Conservation (phyloP, 805 yeast species). For the Teunomyces panamensis region DNA sequence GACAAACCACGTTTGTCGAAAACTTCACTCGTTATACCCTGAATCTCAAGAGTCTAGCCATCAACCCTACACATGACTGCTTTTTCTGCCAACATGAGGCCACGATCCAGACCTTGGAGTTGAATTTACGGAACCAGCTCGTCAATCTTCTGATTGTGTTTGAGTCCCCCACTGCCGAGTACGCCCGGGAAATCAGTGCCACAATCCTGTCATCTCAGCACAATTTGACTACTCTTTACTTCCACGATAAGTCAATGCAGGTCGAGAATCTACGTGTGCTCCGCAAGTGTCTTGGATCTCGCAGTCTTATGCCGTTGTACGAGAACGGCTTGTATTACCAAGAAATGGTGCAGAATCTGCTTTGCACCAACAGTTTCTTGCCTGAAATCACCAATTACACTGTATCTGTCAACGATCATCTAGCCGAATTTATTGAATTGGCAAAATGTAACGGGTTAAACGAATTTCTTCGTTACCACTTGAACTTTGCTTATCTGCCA, state of each 20-base stretch:
- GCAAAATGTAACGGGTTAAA: slow-evolving; percentile 5
- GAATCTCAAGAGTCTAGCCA: slow-evolving; percentile 7
- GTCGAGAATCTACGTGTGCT: slow-evolving; percentile 13
- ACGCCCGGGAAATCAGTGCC: slow-evolving; percentile 8
- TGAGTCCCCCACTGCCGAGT: slow-evolving; percentile 12
- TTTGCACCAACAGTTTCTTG: slow-evolving; percentile 6
- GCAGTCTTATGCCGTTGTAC: slow-evolving; percentile 6
- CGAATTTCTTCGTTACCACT: slow-evolving; percentile 10
- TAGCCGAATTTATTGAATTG: slow-evolving; percentile 8
- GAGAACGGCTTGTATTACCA: slow-evolving; percentile 13
- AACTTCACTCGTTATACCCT: slow-evolving; percentile 9
- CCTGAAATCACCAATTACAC: slow-evolving; percentile 3
- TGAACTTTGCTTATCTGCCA: slow-evolving; percentile 11
- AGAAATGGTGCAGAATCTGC: background rate
- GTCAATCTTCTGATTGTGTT: slow-evolving; percentile 9
- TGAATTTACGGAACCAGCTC: slow-evolving; percentile 9
- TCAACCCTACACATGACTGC: slow-evolving; percentile 20
- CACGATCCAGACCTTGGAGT: slow-evolving; percentile 4
- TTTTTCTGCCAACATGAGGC: slow-evolving; percentile 16
- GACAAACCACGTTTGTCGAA: slow-evolving; percentile 10
- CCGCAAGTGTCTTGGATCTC: slow-evolving; percentile 10
- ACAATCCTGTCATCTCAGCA: slow-evolving; percentile 10
- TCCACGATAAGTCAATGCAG: slow-evolving; percentile 17
- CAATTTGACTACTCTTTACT: slow-evolving; percentile 8
- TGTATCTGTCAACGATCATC: slow-evolving; percentile 9